Conservation (phyloP, 768 basidiomycete genomes). For the Leccinum subgranulosum region DNA sequence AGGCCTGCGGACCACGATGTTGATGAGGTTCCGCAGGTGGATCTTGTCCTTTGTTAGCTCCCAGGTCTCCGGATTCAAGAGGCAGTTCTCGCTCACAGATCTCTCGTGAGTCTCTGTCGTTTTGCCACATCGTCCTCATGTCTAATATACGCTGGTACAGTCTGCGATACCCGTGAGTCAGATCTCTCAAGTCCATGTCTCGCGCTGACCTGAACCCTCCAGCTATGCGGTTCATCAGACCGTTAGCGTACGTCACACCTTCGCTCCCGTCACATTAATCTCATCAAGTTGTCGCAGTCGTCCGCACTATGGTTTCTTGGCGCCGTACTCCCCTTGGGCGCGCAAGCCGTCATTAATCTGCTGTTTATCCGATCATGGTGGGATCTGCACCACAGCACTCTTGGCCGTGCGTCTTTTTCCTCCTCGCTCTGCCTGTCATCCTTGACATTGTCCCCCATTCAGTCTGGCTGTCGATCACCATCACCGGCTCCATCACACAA, state of each 20-base stretch:
- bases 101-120: conserved; percentile 48
- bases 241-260: conserved; percentile 43
- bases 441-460: conserved; percentile 1
- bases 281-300: conserved; percentile 15
- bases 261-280: not conserved
- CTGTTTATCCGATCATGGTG: conserved; percentile 78
- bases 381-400: conserved; percentile 77
- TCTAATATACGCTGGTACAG: conserved; percentile 22
- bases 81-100: conserved; percentile 77
- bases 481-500: conserved; percentile 80
- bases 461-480: conserved; percentile 69
- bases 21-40: conserved; percentile 38
- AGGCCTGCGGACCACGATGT: not conserved
- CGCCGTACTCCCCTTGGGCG: conserved; percentile 54
- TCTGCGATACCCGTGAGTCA: conserved; percentile 37
- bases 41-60: conserved; percentile 55
- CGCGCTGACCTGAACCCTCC: not conserved
- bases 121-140: not conserved
- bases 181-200: not conserved
- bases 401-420: conserved; percentile 22
- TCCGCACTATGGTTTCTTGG: conserved; percentile 44
- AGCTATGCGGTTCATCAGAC: conserved; percentile 72
- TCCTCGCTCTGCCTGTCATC: too few relatives aligned
- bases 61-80: conserved; percentile 60
- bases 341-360: conserved; percentile 66